Evolutionary conservation across 495 filamentous ascomycete species (phyloP).

Genomic region (Penicillium macrosclerotiorum): DNA sequence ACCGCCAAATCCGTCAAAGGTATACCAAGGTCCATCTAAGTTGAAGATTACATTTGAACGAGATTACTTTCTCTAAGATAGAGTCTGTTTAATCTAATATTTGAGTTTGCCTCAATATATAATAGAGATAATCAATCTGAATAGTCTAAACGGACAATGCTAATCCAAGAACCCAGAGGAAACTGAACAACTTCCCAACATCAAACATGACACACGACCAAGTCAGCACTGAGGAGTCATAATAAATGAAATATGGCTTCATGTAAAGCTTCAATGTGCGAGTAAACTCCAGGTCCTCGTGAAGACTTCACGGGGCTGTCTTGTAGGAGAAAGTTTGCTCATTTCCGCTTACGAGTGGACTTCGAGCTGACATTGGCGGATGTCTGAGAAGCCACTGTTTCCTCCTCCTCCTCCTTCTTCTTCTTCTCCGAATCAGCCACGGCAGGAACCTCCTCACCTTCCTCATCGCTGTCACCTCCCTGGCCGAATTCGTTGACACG

Average conservation of each 20-base stretch:
- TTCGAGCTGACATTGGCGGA: slow-evolving; percentile 34
- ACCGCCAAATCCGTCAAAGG: background rate
- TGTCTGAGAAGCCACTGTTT: slow-evolving; percentile 22
- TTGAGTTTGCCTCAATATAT: too few species aligned
- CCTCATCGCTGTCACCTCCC: slow-evolving; percentile 82
- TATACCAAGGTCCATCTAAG: too few species aligned
- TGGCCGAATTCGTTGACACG: slow-evolving; percentile 98
- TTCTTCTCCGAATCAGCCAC: slow-evolving; percentile 41
- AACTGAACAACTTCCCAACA: slow-evolving; percentile 3
- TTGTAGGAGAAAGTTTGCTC: background rate
- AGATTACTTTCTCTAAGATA: too few species aligned
- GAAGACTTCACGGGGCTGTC: too few species aligned
- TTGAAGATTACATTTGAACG: too few species aligned
- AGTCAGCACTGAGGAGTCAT: too few species aligned
- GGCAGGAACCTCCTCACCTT: slow-evolving; percentile 48
- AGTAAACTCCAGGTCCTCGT: too few species aligned
- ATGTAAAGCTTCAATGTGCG: background rate
- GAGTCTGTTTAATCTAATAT: too few species aligned
- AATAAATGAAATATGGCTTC: too few species aligned
- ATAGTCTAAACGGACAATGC: background rate
- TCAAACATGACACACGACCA: background rate
- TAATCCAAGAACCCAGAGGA: background rate
- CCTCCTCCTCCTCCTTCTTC: slow-evolving; percentile 50
- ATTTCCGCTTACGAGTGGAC: slow-evolving; percentile 45
- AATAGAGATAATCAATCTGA: background rate